Percentiles rank a stretch among this genome's conserved stretches.
These are phyloP conservation scores for Grigorovia yakushimaensis DNA, from an alignment of 805 yeast species.

Conservation along the genomic window DNA sequence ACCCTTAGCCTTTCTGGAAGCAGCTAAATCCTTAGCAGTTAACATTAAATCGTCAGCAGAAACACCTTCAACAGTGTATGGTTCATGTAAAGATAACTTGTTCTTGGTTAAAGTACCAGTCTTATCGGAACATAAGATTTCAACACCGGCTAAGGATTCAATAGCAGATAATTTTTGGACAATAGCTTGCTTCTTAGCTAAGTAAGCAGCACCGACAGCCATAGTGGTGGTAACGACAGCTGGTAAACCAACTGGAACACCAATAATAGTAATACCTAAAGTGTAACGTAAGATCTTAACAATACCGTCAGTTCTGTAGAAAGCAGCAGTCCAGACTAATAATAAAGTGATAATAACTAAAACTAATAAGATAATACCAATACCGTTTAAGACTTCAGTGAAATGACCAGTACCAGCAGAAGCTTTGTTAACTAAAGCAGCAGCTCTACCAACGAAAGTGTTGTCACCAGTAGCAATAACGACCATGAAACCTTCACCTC, in stretches of 20 bases:
- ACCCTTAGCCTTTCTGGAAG: constrained; percentile 97
- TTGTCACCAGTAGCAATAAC: constrained; percentile 93
- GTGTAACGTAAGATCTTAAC: constrained; percentile 86
- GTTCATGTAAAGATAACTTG: constrained; percentile 91
- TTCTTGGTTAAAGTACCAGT: constrained; percentile 97
- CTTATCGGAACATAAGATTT: constrained; percentile 94
- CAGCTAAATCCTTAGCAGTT: constrained; percentile 96
- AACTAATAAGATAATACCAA: constrained; percentile 85
- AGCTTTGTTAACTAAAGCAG: constrained; percentile 92
- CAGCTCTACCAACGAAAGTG: constrained; percentile 96
- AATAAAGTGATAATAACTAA: constrained; percentile 80
- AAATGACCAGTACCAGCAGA: constrained; percentile 90
- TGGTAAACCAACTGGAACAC: constrained; percentile 98
- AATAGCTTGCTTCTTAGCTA: constrained; percentile 94
- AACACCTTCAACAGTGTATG: constrained; percentile 96
- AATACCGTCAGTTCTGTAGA: constrained; percentile 84
- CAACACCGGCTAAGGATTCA: constrained; percentile 96
- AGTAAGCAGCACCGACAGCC: constrained; percentile 99
- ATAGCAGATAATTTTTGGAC: constrained; percentile 94
- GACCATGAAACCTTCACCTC: constrained; percentile 91
- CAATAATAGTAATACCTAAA: constrained; percentile 89
- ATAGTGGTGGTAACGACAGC: constrained; percentile 97
- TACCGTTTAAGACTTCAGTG: constrained; percentile 96
- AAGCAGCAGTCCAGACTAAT: constrained; percentile 86
- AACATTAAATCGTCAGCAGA: constrained; percentile 92